These are phyloP conservation scores for Chaetomiaceae sp. DNA, from an alignment of 2,329 filamentous ascomycete genomes.

Conservation along the genomic window DNA sequence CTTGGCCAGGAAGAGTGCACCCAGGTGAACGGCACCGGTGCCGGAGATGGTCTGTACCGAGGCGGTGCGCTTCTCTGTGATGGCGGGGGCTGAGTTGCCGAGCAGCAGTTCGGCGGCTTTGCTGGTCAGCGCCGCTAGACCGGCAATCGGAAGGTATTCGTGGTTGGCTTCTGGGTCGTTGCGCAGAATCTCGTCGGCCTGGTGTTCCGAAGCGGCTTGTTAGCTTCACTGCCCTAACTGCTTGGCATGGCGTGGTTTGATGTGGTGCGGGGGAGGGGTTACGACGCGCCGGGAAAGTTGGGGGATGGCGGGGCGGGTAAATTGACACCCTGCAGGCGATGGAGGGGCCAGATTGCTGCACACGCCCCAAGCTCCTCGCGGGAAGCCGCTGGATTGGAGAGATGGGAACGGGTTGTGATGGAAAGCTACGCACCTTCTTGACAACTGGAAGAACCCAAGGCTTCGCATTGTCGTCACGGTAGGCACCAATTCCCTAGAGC, in stretches of 20 bases:
- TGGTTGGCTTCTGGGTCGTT: conserved; percentile 90
- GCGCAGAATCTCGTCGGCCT: conserved; percentile 88
- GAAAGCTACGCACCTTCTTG: conserved; percentile 65
- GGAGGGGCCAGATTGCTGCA: neutral
- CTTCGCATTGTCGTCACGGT: conserved; percentile 91
- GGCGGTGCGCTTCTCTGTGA: conserved; percentile 73
- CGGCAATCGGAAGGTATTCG: conserved; percentile 96
- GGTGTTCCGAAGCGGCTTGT: neutral
- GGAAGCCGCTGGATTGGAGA: neutral
- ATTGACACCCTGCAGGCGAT: too few species aligned
- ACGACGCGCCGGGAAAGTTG: neutral
- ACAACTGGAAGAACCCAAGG: conserved; percentile 96
- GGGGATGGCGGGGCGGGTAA: conserved; percentile 17
- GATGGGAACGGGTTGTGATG: neutral
- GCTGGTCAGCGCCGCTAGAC: conserved; percentile 76
- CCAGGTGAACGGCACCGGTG: conserved; percentile 90
- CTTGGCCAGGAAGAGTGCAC: conserved; percentile 85
- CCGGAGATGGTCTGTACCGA: conserved; percentile 95
- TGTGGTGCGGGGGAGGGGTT: conserved; percentile 10
- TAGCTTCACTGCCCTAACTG: neutral
- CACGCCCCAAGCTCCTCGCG: neutral
- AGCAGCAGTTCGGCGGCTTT: conserved; percentile 90
- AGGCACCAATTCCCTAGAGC: conserved; percentile 72
- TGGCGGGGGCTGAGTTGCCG: conserved; percentile 71
- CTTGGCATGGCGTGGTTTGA: conserved; percentile 3